Base-by-base conservation (phyloP, 495 filamentous ascomycete genomes). In the Extremus antarcticus region DNA sequence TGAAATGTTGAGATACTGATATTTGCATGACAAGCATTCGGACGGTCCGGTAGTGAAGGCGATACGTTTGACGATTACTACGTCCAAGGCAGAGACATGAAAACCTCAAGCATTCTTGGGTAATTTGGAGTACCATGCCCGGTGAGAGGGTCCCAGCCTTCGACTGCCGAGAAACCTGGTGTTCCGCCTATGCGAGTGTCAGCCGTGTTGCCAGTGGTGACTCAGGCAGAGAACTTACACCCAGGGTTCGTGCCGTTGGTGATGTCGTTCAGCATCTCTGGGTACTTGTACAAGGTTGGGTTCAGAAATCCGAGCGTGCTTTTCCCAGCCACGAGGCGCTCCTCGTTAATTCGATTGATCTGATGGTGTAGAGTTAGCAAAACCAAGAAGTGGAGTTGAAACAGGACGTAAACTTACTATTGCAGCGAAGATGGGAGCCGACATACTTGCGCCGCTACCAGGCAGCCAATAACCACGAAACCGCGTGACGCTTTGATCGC, bases 371-470 rank as follows among this genome's bases (percentile, higher is more conserved):
- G 9, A 39, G 9, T 9, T 9, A n/a, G 35, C 9, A n/a, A 39
- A 39, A n/a, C 35, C 9, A 39, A 9, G 53, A 41, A 24, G 29
- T 22, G 58, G 66, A 24, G 66, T 66, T 3, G 66, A 51, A 54
- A 70, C 51, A 53, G 69, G 68, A 15, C 35, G 9, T 9, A 39
- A n/a, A 39, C 41, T n/a, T 45, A 48, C 9, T 40, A 60, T 60
- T n/a, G 41, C 23, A 1, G 55, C 54, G 32, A 54, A 59, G 39
- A 50, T 53, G 2, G 57, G 56, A 13, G 57, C 38, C 1, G 56
- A 50, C 1, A 25, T 21, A 3, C 56, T 55, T 0, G 60, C 60
- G 46, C 57, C 60, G 2, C 48, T 20, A 8, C 3, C 19, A 7
- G 35, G 47, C 3, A 56, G 3, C 7, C 11, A 1, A 25, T 45